A percentile compares a stretch with the other conserved stretches of the same genome.
Conservation (phyloP, 2,329 filamentous ascomycete species). For the Ophiobolus disseminans region DNA sequence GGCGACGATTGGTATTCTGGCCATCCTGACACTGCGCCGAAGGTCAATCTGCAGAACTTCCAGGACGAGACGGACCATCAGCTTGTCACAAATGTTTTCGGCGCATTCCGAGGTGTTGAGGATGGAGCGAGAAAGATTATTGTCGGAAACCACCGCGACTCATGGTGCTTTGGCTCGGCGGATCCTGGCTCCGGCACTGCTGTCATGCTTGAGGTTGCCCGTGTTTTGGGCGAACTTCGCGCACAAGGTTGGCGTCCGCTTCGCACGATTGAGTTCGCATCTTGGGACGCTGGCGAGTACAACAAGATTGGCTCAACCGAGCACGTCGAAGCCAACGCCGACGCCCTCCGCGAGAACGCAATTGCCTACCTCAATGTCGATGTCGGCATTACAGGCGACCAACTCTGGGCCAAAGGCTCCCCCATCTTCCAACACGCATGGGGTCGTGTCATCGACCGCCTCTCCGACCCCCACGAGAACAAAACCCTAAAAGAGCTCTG, state of each 20-base stretch:
- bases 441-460: slow-evolving; percentile 74
- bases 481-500: slow-evolving; percentile 77
- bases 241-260: slow-evolving; percentile 84
- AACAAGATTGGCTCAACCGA: slow-evolving; percentile 95
- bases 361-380: slow-evolving; percentile 93
- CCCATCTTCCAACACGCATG: slow-evolving; percentile 79
- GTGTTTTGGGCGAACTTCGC: slow-evolving; percentile 81
- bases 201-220: slow-evolving; percentile 86
- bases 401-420: slow-evolving; percentile 80
- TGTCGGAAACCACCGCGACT: slow-evolving; percentile 91
- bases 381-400: slow-evolving; percentile 75
- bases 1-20: slow-evolving; percentile 82
- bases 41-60: slow-evolving; percentile 81
- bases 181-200: slow-evolving; percentile 87
- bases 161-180: slow-evolving; percentile 86
- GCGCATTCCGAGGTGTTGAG: slow-evolving; percentile 82
- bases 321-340: slow-evolving; percentile 85
- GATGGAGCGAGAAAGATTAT: slow-evolving; percentile 83
- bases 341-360: slow-evolving; percentile 73
- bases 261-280: slow-evolving; percentile 95
- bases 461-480: slow-evolving; percentile 74
- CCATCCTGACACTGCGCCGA: slow-evolving; percentile 70
- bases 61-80: slow-evolving; percentile 85
- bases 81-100: slow-evolving; percentile 91
- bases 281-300: slow-evolving; percentile 94